phyloP scores from a whole-genome alignment of 108 stramenopile genomes.

The Cyclostephanos tholiformis region DNA sequence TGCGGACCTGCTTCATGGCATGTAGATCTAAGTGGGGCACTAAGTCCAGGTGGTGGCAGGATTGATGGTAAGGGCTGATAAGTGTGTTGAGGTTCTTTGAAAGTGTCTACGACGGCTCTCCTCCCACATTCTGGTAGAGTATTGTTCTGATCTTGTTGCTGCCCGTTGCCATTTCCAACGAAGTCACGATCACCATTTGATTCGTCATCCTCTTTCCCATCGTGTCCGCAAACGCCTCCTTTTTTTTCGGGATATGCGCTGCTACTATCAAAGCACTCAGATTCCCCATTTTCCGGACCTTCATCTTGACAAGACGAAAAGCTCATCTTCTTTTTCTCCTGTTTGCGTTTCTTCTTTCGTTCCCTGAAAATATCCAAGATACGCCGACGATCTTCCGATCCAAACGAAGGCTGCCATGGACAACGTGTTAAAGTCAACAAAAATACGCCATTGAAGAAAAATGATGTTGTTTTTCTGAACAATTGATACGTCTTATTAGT shows the following conservation, averaged over 20 bases:
- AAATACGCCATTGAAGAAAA: not conserved
- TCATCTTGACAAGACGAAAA: constrained; percentile 2
- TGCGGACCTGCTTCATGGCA: not conserved
- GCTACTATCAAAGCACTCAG: constrained; percentile 2
- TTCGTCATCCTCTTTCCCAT: constrained; percentile 27
- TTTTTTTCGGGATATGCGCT: constrained; percentile 5
- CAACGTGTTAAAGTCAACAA: not conserved
- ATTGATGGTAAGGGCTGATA: not conserved
- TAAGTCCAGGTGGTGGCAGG: constrained; percentile 13
- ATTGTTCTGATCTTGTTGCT: constrained; percentile 7
- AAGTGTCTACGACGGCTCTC: not conserved
- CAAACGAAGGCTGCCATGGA: constrained; percentile 64
- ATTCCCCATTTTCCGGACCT: constrained; percentile 2
- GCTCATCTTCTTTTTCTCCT: constrained; percentile 43
- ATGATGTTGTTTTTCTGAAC: not conserved
- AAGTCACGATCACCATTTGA: constrained; percentile 6
- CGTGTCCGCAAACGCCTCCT: not conserved
- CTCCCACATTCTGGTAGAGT: not conserved
- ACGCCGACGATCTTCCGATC: constrained; percentile 68
- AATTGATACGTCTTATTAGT: not conserved
- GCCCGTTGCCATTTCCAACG: not conserved
- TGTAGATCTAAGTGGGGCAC: not conserved
- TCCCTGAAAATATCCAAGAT: constrained; percentile 80
- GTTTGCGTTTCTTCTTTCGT: constrained; percentile 69
- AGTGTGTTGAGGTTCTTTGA: constrained; percentile 2